These are phyloP conservation scores for Aureobasidium sp. DNA, from an alignment of 2,329 filamentous ascomycete species.

Conservation along the genomic window DNA sequence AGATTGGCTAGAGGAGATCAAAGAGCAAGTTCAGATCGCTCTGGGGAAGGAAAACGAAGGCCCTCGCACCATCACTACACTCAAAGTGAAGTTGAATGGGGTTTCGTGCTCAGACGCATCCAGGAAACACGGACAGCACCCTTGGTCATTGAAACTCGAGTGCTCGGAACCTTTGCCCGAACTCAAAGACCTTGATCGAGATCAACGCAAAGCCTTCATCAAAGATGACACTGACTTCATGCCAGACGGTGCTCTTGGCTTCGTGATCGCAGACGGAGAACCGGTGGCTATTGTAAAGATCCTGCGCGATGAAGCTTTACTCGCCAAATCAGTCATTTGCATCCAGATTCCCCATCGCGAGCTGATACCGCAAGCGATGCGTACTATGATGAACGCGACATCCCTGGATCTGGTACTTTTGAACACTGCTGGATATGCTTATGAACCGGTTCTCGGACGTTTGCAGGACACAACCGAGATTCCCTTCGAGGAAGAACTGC, in stretches of 20 bases:
- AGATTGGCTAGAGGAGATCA: neutral
- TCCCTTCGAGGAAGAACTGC: conserved; percentile 16
- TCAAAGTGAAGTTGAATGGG: neutral
- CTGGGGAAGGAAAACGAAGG: neutral
- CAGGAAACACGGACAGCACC: neutral
- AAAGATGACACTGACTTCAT: neutral
- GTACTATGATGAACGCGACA: neutral
- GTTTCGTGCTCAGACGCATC: neutral
- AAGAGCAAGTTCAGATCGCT: neutral
- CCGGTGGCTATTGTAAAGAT: neutral
- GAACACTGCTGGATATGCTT: neutral
- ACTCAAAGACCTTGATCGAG: neutral
- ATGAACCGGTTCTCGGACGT: neutral
- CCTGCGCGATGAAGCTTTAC: neutral
- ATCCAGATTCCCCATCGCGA: neutral
- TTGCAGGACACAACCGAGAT: conserved; percentile 15
- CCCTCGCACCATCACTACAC: neutral
- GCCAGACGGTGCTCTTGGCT: neutral
- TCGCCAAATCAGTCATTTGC: neutral
- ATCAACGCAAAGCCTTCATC: neutral
- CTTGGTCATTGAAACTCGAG: neutral
- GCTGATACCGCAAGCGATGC: neutral
- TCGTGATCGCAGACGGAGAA: neutral
- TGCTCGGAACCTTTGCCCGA: neutral
- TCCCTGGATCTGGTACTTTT: neutral